phyloP scores from a whole-genome alignment of 768 basidiomycete species.

The Mycena chlorophos region DNA sequence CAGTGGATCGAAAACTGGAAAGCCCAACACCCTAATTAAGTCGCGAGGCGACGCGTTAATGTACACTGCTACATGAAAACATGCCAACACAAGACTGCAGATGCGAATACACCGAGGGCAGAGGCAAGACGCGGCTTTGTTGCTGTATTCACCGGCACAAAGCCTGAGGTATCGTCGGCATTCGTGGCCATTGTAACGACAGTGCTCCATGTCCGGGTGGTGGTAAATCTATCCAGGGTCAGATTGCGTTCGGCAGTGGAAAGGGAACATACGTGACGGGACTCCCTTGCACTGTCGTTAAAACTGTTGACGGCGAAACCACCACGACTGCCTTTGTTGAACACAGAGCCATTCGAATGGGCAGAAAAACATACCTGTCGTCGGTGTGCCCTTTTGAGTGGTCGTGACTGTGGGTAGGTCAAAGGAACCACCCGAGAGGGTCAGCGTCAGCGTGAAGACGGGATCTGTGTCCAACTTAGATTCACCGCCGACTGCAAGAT shows the following conservation, averaged over 20 bases:
- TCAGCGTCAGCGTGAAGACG: slow-evolving; percentile 10
- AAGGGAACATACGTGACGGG: slow-evolving; percentile 21
- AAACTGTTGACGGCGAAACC: slow-evolving; percentile 21
- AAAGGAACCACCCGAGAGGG: slow-evolving; percentile 5
- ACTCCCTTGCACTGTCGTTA: slow-evolving; percentile 21
- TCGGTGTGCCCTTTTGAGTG: slow-evolving; percentile 16
- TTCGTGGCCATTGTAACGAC: slow-evolving; percentile 2
- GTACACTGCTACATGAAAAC: not conserved
- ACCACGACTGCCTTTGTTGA: slow-evolving; percentile 18
- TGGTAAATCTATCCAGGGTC: slow-evolving; percentile 9
- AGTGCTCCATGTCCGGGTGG: slow-evolving; percentile 15
- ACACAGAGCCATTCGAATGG: not conserved
- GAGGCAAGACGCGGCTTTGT: not conserved
- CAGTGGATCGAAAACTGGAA: slow-evolving; percentile 84
- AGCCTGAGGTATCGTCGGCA: slow-evolving; percentile 18
- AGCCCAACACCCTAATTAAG: slow-evolving; percentile 34
- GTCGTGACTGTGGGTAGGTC: slow-evolving; percentile 19
- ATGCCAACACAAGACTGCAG: slow-evolving; percentile 7
- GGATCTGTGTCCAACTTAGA: not conserved
- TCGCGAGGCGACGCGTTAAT: not conserved
- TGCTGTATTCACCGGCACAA: slow-evolving; percentile 25
- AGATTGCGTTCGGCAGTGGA: not conserved
- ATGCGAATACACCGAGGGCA: slow-evolving; percentile 11
- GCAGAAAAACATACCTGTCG: slow-evolving; percentile 8
- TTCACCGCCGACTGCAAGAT: not conserved